These are phyloP conservation scores for Malassezia vespertilionis DNA, from an alignment of 1,284 basidiomycete species.

Conservation along the genomic window DNA sequence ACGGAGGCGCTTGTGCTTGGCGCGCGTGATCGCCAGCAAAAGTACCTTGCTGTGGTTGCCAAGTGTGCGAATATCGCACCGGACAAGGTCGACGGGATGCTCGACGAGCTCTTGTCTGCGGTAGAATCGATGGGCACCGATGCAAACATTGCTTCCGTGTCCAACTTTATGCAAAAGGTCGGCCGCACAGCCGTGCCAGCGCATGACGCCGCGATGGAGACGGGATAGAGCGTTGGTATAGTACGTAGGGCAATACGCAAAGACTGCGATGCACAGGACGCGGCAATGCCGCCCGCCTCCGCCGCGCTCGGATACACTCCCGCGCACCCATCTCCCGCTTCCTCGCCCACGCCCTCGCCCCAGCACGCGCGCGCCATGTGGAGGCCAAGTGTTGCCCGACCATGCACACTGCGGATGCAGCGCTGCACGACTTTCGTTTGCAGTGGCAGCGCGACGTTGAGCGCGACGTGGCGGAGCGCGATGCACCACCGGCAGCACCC, in stretches of 20 bases:
- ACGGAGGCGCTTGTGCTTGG: slow-evolving; percentile 69
- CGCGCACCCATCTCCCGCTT: neutral
- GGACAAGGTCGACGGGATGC: slow-evolving; percentile 77
- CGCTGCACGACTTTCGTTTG: slow-evolving; percentile 10
- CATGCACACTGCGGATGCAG: neutral
- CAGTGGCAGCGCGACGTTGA: slow-evolving; percentile 13
- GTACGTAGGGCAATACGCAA: too few relatives aligned
- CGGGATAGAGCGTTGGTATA: too few relatives aligned
- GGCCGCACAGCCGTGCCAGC: slow-evolving; percentile 6
- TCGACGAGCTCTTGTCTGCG: slow-evolving; percentile 74
- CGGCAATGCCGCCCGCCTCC: neutral
- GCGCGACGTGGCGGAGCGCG: neutral
- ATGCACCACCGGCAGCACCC: neutral
- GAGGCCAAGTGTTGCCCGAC: neutral
- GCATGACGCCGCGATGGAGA: neutral
- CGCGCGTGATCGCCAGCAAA: slow-evolving; percentile 60
- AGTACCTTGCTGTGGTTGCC: slow-evolving; percentile 80
- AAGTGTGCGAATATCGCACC: slow-evolving; percentile 75
- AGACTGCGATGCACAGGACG: neutral
- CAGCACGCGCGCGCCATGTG: neutral
- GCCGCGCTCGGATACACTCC: neutral
- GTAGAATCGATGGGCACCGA: slow-evolving; percentile 72
- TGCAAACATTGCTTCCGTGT: slow-evolving; percentile 72
- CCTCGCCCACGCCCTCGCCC: too few relatives aligned
- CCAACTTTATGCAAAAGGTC: slow-evolving; percentile 65